phyloP scores from a whole-genome alignment of 768 basidiomycete genomes.

The Suillus clintonianus region DNA sequence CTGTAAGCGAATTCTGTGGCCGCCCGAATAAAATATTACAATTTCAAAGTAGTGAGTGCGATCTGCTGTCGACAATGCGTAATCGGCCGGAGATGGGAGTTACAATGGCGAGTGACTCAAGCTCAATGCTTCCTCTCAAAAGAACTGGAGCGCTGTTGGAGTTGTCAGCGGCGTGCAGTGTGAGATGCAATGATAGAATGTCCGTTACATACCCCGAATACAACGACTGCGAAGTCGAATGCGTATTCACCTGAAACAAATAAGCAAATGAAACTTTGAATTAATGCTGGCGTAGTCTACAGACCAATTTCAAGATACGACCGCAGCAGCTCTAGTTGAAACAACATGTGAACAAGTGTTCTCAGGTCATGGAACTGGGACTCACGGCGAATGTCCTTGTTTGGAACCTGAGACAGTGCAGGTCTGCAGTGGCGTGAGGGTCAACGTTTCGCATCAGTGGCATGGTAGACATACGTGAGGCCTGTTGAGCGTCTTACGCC shows the following conservation, averaged over 20 bases:
- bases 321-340: conserved; percentile 58
- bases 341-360: background rate
- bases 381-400: conserved; percentile 88
- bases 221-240: conserved; percentile 84
- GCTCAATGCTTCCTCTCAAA: conserved; percentile 56
- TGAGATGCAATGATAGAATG: conserved; percentile 1
- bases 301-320: conserved; percentile 81
- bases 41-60: background rate
- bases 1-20: background rate
- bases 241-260: conserved; percentile 70
- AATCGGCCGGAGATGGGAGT: conserved; percentile 1
- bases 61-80: background rate
- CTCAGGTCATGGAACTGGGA: conserved; percentile 13
- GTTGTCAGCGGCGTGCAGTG: conserved; percentile 6
- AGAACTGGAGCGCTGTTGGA: conserved; percentile 62
- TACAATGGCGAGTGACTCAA: background rate
- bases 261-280: background rate
- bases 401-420: conserved; percentile 72
- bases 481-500: conserved; percentile 85
- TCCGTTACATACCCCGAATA: conserved; percentile 63
- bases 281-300: conserved; percentile 18
- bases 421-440: conserved; percentile 47
- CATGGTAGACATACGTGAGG: conserved; percentile 62
- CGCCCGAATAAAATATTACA: background rate
- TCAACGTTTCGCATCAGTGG: background rate